Evolutionary conservation across 805 yeast species (phyloP), one percentile per base, ranked within the genome.

Genomic region (Ogataea naganishii): DNA sequence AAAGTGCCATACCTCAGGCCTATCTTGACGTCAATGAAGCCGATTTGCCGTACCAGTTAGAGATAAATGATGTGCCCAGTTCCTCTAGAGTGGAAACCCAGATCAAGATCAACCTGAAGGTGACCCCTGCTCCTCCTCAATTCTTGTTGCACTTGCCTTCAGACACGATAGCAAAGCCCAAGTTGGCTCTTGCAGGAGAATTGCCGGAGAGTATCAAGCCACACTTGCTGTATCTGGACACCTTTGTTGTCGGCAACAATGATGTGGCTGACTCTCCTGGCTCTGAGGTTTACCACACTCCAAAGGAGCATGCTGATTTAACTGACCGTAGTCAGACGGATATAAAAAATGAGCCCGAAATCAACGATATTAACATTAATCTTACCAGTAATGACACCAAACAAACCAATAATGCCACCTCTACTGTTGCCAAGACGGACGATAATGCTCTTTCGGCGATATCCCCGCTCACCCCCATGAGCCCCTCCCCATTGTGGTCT

Each of bases 31-130:
- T 38, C 16, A 43, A 47, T 22, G 43, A 38, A 7, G 29, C 20
- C 26, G 41, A 49, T 4, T 56, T 68, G 30, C 72, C 72, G 1
- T 75, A 69, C 49, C 58, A 64, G 32, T 40, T 81, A 31, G 51
- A 57, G 16, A 60, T 89, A 1, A 53, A 64, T 6, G 80, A 76
- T 30, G 62, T 89, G 26, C 96, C 96, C 2, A 58, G 71, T 5
- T 76, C 75, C 41, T 84, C 96, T 9, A 72, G 98, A 40, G 98
- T 89, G 6, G 98, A 89, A 56, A 89, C 96, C 11, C 98, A 92
- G 58, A 84, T 92, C 49, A 88, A 85, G 52, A 60, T 94, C 24
- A 66, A 68, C 25, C 56, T 89, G 14, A 51, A 67, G 7, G 60
- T 89, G 25, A 66, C 75, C 18, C 95, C 96, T 1, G 73, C 89